Evolutionary conservation across 2,329 filamentous ascomycete genomes (phyloP), one percentile per base, ranked within the genome.

Genomic region (Colletotrichum sidae): DNA sequence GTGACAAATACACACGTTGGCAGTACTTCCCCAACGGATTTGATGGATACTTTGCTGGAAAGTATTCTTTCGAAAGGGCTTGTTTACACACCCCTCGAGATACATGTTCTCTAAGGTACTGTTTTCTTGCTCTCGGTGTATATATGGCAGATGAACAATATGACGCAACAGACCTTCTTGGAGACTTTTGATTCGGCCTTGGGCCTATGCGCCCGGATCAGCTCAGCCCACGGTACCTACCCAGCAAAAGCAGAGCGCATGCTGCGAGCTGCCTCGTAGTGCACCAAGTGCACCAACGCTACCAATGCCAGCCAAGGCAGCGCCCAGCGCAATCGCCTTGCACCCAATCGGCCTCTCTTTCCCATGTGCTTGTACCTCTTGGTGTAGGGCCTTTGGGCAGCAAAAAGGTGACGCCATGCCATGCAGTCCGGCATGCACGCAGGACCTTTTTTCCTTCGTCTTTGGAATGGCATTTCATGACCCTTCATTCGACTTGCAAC

Each of bases 151-250:
- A 55, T 13, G 3, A n/a, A 42, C 13, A 8, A 15, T 44, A 51
- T 58, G 55, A 58, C 55, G 55, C 38, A 58, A 58, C 38, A 4
- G 4, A 25, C 45, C 55, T 41, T 17, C 11, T 45, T 41, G 12
- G n/a, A 34, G 41, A 25, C 25, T 25, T 25, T 25, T 37, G 46
- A 8, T 25, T 50, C 55, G 55, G 46, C 55, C 55, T 58, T 51
- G 35, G 55, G 55, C 55, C 51, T 13, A 58, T 58, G 55, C 55
- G 46, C 46, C 37, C 4, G 35, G 25, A 15, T 12, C 51, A 38
- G 35, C n/a, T 52, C 6, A 9, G n/a, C 33, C 33, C 39, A 35
- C 25, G 10, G 13, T 12, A n/a, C 51, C 12, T 15, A 12, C 35
- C 34, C 42, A 44, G 42, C 42, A 15, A 44, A 13, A 13, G n/a